Evolutionary conservation across 1,284 basidiomycete species (phyloP).

Genomic region (Pseudozyma sp.): DNA sequence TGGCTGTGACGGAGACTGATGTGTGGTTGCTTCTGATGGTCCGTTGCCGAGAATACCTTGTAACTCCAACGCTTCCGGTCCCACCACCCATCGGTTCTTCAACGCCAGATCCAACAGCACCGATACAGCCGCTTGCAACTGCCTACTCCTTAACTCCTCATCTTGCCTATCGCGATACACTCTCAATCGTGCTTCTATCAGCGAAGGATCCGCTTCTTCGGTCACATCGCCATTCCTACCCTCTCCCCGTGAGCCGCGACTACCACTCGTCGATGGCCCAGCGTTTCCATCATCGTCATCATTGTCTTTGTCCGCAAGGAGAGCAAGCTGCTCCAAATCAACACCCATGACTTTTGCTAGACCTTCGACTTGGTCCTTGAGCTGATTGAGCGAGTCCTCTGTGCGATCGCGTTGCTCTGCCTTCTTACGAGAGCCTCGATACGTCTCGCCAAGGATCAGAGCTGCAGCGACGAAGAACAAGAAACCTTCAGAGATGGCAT

Average conservation of each 20-base stretch:
- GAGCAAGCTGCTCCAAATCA: slow-evolving; percentile 34
- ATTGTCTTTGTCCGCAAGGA: slow-evolving; percentile 11
- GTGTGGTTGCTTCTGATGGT: neutral
- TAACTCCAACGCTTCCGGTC: slow-evolving; percentile 53
- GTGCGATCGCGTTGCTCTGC: slow-evolving; percentile 61
- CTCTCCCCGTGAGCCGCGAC: neutral
- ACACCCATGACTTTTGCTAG: slow-evolving; percentile 48
- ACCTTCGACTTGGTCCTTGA: slow-evolving; percentile 43
- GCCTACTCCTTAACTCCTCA: slow-evolving; percentile 39
- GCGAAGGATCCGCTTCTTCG: slow-evolving; percentile 43
- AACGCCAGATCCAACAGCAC: slow-evolving; percentile 58
- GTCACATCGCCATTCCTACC: slow-evolving; percentile 18
- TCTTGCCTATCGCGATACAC: slow-evolving; percentile 31
- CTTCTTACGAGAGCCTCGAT: slow-evolving; percentile 58
- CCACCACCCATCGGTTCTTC: slow-evolving; percentile 54
- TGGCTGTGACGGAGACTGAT: slow-evolving; percentile 1
- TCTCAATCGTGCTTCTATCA: slow-evolving; percentile 32
- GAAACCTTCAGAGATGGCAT: slow-evolving; percentile 65
- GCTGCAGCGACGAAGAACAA: slow-evolving; percentile 65
- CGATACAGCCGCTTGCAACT: slow-evolving; percentile 51
- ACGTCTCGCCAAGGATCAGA: slow-evolving; percentile 65
- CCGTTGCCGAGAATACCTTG: slow-evolving; percentile 47
- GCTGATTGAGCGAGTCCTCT: slow-evolving; percentile 53
- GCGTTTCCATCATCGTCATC: slow-evolving; percentile 7
- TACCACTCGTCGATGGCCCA: neutral